Evolutionary conservation across 192 early-diverging fungal species (phyloP).

Genomic region (Polychytrium aggregatum): DNA sequence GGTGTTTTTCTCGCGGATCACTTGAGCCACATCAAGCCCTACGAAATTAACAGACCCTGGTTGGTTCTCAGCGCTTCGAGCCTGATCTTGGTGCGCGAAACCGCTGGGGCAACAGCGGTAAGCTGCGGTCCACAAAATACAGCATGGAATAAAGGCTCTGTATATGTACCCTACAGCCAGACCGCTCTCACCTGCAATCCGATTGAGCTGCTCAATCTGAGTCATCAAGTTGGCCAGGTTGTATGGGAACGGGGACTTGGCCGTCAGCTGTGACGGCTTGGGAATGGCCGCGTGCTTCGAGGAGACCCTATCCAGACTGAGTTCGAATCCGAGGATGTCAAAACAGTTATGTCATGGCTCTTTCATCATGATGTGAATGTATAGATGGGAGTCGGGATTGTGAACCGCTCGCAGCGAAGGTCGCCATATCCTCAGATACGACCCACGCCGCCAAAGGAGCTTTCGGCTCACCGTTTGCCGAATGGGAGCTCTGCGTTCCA

Average conservation of each 20-base stretch:
- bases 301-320: no score
- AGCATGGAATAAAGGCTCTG: background rate
- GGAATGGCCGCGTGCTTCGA: no score
- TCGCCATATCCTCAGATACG: no score
- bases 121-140: conserved; percentile 1
- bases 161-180: background rate
- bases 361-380: background rate
- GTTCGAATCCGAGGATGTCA: no score
- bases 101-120: background rate
- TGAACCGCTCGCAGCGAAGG: no score
- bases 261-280: background rate
- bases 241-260: conserved; percentile 12
- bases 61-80: background rate
- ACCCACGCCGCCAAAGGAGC: no score
- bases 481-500: conserved; percentile 3
- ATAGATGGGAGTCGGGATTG: no score
- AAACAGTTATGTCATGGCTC: background rate
- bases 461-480: no score
- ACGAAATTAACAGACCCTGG: background rate
- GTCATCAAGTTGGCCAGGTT: conserved; percentile 5
- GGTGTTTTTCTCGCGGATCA: no score
- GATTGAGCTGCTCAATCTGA: conserved; percentile 18
- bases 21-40: no score
- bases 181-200: conserved; percentile 6
- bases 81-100: background rate